Conservation (phyloP, 2,329 filamentous ascomycete species). For the Sporothrix curviconia region DNA sequence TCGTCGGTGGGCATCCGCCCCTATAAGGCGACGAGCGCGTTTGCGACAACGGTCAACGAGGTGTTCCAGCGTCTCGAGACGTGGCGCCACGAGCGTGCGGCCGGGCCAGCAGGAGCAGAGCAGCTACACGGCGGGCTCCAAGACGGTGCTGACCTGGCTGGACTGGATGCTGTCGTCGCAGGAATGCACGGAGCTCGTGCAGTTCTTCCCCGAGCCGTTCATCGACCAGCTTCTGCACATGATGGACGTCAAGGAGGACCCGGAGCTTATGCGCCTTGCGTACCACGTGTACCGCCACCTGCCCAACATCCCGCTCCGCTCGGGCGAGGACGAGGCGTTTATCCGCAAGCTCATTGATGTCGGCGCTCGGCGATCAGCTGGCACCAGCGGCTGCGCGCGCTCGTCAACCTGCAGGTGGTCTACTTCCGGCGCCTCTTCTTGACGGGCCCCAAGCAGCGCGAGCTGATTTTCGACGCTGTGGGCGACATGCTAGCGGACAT, state of each 20-base stretch:
- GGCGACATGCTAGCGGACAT: conserved; percentile 87
- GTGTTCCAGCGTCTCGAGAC: conserved; percentile 75
- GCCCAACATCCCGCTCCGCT: conserved; percentile 87
- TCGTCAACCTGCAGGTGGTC: conserved; percentile 98
- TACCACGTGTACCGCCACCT: conserved; percentile 97
- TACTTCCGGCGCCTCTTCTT: conserved; percentile 96
- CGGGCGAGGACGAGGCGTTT: conserved; percentile 77
- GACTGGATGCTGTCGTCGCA: conserved; percentile 85
- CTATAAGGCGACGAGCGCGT: conserved; percentile 71
- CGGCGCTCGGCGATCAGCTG: conserved; percentile 76
- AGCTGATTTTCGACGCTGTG: conserved; percentile 83
- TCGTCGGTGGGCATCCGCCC: conserved; percentile 81
- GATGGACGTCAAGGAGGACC: conserved; percentile 99
- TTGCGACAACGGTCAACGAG: conserved; percentile 61
- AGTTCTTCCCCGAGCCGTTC: conserved; percentile 84
- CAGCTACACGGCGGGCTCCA: conserved; percentile 89
- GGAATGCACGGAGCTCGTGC: conserved; percentile 83
- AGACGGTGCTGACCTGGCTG: conserved; percentile 92
- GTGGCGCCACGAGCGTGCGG: conserved; percentile 77
- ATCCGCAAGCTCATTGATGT: conserved; percentile 82
- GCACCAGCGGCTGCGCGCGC: conserved; percentile 89
- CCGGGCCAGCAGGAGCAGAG: conserved; percentile 90
- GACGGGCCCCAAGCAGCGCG: conserved; percentile 65
- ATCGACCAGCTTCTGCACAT: conserved; percentile 94
- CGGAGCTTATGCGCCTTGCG: conserved; percentile 85